Evolutionary conservation across 805 yeast species (phyloP), one percentile per base, ranked within the genome.

Genomic region (Suhomyces tanzawaensis): DNA sequence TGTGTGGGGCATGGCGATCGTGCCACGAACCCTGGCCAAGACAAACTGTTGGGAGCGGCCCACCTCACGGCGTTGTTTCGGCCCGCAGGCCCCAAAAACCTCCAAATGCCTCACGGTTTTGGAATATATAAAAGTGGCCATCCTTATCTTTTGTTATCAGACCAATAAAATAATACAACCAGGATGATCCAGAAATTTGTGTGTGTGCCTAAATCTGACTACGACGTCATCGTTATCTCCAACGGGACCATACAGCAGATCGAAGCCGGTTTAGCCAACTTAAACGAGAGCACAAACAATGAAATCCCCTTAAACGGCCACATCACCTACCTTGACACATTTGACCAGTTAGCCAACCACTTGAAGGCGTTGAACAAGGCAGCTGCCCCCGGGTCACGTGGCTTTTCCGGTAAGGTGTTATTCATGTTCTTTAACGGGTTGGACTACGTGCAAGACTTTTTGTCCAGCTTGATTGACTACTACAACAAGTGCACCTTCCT

Each of bases 361-460:
- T 44, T 59, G 33, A 21, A 16, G 33, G 44, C 17, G 22, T 26
- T 18, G 36, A 32, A 19, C 27, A 37, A 13, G 37, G n/a, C n/a
- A n/a, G n/a, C n/a, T n/a, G n/a, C n/a, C n/a, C 29, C 15, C 17
- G 31, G 32, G 17, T 13, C 35, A 24, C 33, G 36, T 17, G 35
- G 39, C 14, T 58, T 57, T 36, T 40, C 44, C 7, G 70, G 64
- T 2, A 59, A 58, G 39, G 57, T 62, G 7, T 37, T 65, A 19
- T 63, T 65, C 33, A 64, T 65, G 69, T 65, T 63, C 28, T 65
- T 65, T 45, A 48, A 64, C 29, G 69, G 68, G 1, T 44, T 65
- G 36, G 50, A 48, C 14, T 62, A 48, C 37, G 51, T 65, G 15
- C 69, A 64, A 40, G 48, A 54, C 14, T 47, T 63, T 17, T 49